Conservation (phyloP, 345 rosid species). For the Aegle marmelos region DNA sequence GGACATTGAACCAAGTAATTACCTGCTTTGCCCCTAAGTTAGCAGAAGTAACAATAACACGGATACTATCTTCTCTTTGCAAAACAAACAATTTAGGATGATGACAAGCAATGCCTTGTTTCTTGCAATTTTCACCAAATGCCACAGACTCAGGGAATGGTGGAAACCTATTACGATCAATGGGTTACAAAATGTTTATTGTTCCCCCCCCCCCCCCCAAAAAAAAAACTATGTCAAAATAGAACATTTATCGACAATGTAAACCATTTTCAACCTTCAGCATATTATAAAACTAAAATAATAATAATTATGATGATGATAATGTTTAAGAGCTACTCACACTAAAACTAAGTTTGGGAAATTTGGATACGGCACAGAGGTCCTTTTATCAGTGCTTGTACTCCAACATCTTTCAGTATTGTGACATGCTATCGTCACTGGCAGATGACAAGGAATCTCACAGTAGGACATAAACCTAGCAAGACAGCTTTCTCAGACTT, state of each 20-base stretch:
- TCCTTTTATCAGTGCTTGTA: conserved; percentile 59
- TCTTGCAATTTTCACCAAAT: conserved; percentile 79
- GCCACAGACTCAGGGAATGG: conserved; percentile 82
- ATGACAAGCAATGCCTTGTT: conserved; percentile 87
- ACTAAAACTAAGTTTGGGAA: conserved; percentile 71
- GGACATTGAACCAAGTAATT: conserved; percentile 8
- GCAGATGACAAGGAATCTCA: conserved; percentile 65
- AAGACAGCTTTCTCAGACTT: conserved; percentile 21
- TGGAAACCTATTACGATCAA: conserved; percentile 57
- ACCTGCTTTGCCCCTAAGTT: conserved; percentile 89
- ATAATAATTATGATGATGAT: background rate
- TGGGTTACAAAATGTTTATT: conserved; percentile 7
- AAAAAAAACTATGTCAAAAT: background rate
- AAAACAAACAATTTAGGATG: conserved; percentile 83
- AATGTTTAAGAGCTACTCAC: conserved; percentile 40
- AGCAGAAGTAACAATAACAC: conserved; percentile 79
- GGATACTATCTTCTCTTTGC: conserved; percentile 75
- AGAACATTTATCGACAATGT: conserved; percentile 3
- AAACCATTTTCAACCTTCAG: conserved; percentile 1
- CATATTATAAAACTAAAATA: background rate
- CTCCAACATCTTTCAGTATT: conserved; percentile 79
- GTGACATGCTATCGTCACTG: conserved; percentile 88
- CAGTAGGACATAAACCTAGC: conserved; percentile 74
- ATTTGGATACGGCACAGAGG: conserved; percentile 50
- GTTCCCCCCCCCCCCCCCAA: no score